A percentile compares a stretch with the other conserved stretches of the same genome.
These are phyloP conservation scores for Suillus lakei DNA, from an alignment of 768 basidiomycete species.

Conservation along the genomic window DNA sequence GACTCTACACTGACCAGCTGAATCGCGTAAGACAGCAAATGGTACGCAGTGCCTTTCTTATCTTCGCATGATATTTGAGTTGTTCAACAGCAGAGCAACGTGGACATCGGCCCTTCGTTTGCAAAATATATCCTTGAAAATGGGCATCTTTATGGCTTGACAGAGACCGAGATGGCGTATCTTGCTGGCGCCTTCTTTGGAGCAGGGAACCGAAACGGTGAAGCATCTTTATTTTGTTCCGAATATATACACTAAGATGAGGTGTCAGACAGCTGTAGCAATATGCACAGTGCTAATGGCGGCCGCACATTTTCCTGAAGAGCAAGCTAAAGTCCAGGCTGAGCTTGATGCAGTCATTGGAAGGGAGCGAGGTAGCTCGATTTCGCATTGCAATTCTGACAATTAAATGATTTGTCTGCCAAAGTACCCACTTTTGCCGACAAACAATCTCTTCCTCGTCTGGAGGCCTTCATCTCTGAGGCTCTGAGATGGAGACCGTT, in stretches of 20 bases:
- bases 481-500: background rate
- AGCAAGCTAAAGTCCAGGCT: conserved; percentile 51
- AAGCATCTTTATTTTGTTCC: conserved; percentile 1
- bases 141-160: background rate
- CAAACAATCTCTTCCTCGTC: background rate
- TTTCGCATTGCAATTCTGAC: background rate
- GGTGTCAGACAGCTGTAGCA: conserved; percentile 46
- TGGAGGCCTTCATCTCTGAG: background rate
- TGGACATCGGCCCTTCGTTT: background rate
- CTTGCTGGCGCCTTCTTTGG: conserved; percentile 62
- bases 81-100: background rate
- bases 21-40: background rate
- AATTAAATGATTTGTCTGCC: conserved; percentile 16
- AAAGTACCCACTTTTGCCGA: background rate
- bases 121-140: background rate
- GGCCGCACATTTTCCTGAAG: conserved; percentile 53
- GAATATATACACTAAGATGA: background rate
- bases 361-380: conserved; percentile 24
- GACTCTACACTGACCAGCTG: conserved; percentile 34
- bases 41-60: background rate
- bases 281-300: conserved; percentile 56
- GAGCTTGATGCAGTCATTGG: conserved; percentile 57
- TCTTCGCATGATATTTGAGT: background rate
- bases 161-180: conserved; percentile 54
- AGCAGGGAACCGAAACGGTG: conserved; percentile 60